phyloP scores from a whole-genome alignment of 805 yeast species.

The Yamadazyma olivae region DNA sequence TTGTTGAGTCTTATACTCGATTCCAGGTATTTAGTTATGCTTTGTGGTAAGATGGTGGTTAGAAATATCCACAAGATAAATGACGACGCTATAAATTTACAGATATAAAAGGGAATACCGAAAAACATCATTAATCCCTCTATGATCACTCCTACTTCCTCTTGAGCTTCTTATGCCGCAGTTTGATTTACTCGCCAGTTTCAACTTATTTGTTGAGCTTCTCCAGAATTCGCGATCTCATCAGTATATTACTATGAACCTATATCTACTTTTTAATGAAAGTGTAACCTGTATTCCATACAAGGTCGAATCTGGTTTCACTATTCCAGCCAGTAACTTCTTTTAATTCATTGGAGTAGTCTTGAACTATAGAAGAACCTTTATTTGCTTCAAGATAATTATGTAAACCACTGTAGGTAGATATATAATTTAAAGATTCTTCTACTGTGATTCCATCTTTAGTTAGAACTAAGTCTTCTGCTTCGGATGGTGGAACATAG shows the following conservation, averaged over 20 bases:
- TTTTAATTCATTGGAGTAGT: constrained; percentile 33
- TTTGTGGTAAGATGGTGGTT: constrained; percentile 40
- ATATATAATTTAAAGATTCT: constrained; percentile 50
- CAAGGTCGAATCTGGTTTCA: constrained; percentile 38
- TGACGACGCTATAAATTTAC: constrained; percentile 13
- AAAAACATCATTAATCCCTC: constrained; percentile 8
- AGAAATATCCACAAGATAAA: constrained; percentile 36
- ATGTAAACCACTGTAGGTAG: constrained; percentile 73
- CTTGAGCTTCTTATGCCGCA: no score
- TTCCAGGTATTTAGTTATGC: constrained; percentile 24
- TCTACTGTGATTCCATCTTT: constrained; percentile 40
- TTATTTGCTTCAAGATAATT: constrained; percentile 44
- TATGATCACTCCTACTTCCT: no score
- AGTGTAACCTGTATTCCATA: constrained; percentile 52
- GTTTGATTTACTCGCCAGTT: no score
- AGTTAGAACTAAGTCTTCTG: constrained; percentile 26
- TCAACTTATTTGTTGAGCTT: no score
- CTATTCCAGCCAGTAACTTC: constrained; percentile 45
- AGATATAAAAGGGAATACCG: constrained; percentile 6
- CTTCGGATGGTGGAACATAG: constrained; percentile 12
- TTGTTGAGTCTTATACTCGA: constrained; percentile 23
- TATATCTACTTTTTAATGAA: constrained; percentile 35
- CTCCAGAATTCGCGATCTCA: no score
- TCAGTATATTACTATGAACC: not conserved
- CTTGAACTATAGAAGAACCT: constrained; percentile 31